phyloP scores from a whole-genome alignment of 495 filamentous ascomycete species.

The Venustampulla echinocandica region DNA sequence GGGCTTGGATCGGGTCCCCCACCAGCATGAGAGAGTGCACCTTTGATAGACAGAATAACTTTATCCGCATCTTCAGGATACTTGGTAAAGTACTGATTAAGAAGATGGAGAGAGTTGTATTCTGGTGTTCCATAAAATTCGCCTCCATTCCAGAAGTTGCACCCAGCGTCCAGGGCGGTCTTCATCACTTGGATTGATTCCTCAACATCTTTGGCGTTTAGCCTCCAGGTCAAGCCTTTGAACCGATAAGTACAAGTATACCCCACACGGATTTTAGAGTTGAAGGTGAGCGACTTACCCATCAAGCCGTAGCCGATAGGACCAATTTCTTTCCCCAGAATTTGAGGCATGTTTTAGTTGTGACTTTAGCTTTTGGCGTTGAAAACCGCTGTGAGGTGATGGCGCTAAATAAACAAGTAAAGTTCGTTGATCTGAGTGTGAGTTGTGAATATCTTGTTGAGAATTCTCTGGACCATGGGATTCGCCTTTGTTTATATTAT shows the following conservation, averaged over 20 bases:
- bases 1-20: conserved; percentile 39
- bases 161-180: conserved; percentile 53
- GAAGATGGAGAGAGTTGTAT: conserved; percentile 56
- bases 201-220: conserved; percentile 44
- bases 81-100: conserved; percentile 56
- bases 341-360: conserved; percentile 33
- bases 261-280: neutral
- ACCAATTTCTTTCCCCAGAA: conserved; percentile 44
- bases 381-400: neutral
- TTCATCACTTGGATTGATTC: conserved; percentile 61
- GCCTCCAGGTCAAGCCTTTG: conserved; percentile 67
- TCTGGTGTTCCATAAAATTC: conserved; percentile 70
- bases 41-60: conserved; percentile 59
- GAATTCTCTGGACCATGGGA: too few species aligned
- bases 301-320: conserved; percentile 52
- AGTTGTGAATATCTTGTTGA: too few species aligned
- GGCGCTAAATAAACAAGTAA: neutral
- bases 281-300: conserved; percentile 26
- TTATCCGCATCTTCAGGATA: conserved; percentile 62
- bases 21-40: conserved; percentile 32
- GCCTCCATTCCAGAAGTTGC: conserved; percentile 75
- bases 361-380: neutral
- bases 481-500: too few species aligned
- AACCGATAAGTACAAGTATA: neutral
- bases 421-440: neutral